phyloP scores from a whole-genome alignment of 441 rosid genomes.

The Bocquillonia castaneifolia region DNA sequence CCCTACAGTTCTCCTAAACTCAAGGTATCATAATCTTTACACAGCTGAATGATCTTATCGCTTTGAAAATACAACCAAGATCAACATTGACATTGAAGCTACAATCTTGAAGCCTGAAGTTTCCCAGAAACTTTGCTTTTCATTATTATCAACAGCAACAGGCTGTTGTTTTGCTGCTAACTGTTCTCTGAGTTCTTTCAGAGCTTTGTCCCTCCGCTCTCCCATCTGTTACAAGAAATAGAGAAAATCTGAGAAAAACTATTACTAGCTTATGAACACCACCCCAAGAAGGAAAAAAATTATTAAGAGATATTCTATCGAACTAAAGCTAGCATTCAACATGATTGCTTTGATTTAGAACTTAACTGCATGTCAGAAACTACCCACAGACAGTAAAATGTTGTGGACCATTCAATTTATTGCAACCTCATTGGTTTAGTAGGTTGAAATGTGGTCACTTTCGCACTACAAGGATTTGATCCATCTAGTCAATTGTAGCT shows the following conservation, averaged over 20 bases:
- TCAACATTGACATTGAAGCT: conserved; percentile 84
- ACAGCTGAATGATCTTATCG: conserved; percentile 33
- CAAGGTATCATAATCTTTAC: conserved; percentile 16
- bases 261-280: not conserved
- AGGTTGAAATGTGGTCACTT: conserved; percentile 3
- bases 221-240: conserved; percentile 53
- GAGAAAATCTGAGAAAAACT: not conserved
- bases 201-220: conserved; percentile 71
- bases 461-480: not conserved
- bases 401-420: conserved; percentile 12
- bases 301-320: not conserved
- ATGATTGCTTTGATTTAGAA: not conserved
- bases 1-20: conserved; percentile 18
- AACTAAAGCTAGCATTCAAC: not conserved
- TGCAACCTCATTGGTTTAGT: not conserved
- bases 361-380: not conserved
- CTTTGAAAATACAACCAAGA: conserved; percentile 70
- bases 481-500: not conserved
- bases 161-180: conserved; percentile 47
- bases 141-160: conserved; percentile 24
- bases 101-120: conserved; percentile 71
- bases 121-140: conserved; percentile 80
- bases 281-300: too few species aligned
- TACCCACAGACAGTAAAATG: not conserved
- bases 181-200: conserved; percentile 67